Conservation (phyloP, 805 yeast genomes). For the Candida jianshihensis region DNA sequence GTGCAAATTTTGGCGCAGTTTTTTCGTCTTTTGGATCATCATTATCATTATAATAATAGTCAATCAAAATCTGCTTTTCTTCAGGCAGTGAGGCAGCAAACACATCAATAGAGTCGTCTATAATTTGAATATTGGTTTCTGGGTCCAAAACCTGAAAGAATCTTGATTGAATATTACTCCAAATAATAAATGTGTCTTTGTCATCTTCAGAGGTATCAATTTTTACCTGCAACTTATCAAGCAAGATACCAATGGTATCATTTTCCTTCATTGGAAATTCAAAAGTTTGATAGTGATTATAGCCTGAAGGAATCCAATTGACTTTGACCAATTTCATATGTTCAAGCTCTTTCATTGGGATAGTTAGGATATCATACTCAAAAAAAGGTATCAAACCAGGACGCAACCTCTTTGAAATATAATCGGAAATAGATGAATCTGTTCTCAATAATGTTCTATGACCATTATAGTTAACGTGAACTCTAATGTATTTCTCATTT, state of each 20-base stretch:
- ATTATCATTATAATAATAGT: conserved; percentile 17
- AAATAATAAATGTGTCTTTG: conserved; percentile 41
- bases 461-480: conserved; percentile 59
- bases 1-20: conserved; percentile 39
- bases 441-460: conserved; percentile 43
- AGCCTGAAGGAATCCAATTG: conserved; percentile 66
- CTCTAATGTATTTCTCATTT: conserved; percentile 55
- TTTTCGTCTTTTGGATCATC: conserved; percentile 14
- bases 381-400: conserved; percentile 37
- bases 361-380: conserved; percentile 71
- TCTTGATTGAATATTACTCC: conserved; percentile 40
- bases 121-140: conserved; percentile 30
- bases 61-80: conserved; percentile 24
- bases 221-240: conserved; percentile 50
- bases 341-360: conserved; percentile 73
- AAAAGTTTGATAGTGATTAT: conserved; percentile 59
- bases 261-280: conserved; percentile 65
- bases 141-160: conserved; percentile 29
- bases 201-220: conserved; percentile 43
- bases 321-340: conserved; percentile 59
- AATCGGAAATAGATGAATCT: conserved; percentile 24
- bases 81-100: conserved; percentile 44
- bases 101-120: conserved; percentile 31
- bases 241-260: conserved; percentile 47
- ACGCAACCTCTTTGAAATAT: conserved; percentile 26